These are phyloP conservation scores for Aureobasidium sp. DNA, from an alignment of 2,329 filamentous ascomycete species.

Conservation along the genomic window DNA sequence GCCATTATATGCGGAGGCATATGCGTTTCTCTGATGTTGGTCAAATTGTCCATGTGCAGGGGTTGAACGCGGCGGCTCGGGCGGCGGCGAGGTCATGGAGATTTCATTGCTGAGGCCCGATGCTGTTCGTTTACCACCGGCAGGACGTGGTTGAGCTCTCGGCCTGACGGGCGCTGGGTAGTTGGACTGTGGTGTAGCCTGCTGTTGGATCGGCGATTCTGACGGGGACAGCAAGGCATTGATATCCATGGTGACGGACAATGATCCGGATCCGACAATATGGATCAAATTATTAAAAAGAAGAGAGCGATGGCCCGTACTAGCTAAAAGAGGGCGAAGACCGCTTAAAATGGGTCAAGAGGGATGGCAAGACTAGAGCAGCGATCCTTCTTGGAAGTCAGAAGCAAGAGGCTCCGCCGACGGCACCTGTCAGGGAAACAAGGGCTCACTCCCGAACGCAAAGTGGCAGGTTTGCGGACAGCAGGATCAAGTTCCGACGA, in stretches of 20 bases:
- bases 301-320: neutral
- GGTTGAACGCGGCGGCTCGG: constrained; percentile 22
- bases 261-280: neutral
- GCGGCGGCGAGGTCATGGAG: constrained; percentile 23
- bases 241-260: constrained; percentile 50
- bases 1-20: constrained; percentile 6
- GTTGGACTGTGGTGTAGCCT: constrained; percentile 39
- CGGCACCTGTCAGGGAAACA: constrained; percentile 1
- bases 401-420: neutral
- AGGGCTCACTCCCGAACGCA: neutral
- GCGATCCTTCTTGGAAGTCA: too few species aligned
- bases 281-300: constrained; percentile 1
- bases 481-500: neutral
- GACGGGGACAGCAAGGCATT: constrained; percentile 54
- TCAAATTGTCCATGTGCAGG: constrained; percentile 7
- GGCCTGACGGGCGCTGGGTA: constrained; percentile 24
- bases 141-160: constrained; percentile 23
- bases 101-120: constrained; percentile 51
- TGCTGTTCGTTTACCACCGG: constrained; percentile 36
- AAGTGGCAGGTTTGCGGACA: constrained; percentile 13
- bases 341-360: constrained; percentile 4
- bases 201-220: constrained; percentile 45
- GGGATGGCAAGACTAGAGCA: neutral
- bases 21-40: constrained; percentile 26
- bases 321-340: constrained; percentile 11